Conservation (phyloP, 2,329 filamentous ascomycete species). For the Phaeoacremonium minimum region DNA sequence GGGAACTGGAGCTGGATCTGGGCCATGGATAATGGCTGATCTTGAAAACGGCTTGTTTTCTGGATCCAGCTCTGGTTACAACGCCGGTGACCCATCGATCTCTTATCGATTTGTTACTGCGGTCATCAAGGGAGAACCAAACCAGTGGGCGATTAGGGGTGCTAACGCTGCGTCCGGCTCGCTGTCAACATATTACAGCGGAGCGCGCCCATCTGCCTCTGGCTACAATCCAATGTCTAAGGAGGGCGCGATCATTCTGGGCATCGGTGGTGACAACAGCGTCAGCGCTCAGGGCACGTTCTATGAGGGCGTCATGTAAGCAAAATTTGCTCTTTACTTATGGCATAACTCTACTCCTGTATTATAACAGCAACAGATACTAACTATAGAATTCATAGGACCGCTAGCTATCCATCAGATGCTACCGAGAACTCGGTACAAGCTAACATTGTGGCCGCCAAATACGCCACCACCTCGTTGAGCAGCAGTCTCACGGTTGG, state of each 20-base stretch:
- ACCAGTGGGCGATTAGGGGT: conserved; percentile 56
- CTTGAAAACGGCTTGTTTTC: conserved; percentile 65
- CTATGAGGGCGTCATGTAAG: conserved; percentile 64
- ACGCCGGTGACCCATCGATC: conserved; percentile 48
- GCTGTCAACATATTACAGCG: conserved; percentile 56
- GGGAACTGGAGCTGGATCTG: conserved; percentile 52
- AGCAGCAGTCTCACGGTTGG: conserved; percentile 47
- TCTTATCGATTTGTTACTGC: conserved; percentile 53
- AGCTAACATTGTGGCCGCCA: conserved; percentile 55
- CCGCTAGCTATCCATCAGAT: conserved; percentile 55
- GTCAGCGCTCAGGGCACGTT: conserved; percentile 56
- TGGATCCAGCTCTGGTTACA: conserved; percentile 37
- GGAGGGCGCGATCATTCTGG: conserved; percentile 63
- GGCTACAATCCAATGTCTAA: conserved; percentile 62
- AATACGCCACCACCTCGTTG: conserved; percentile 44
- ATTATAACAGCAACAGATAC: too few relatives aligned
- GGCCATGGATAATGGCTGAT: conserved; percentile 67
- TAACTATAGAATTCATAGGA: too few relatives aligned
- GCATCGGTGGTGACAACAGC: conserved; percentile 67
- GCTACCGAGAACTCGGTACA: conserved; percentile 54
- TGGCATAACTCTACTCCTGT: too few relatives aligned
- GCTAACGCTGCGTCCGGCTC: conserved; percentile 49
- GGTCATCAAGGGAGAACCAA: conserved; percentile 49
- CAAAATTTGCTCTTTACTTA: too few relatives aligned
- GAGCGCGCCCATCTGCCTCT: conserved; percentile 41